Percentiles rank a stretch among this genome's conserved stretches.
Conservation (phyloP, 306 rosid species). For the Castanea crenata region DNA sequence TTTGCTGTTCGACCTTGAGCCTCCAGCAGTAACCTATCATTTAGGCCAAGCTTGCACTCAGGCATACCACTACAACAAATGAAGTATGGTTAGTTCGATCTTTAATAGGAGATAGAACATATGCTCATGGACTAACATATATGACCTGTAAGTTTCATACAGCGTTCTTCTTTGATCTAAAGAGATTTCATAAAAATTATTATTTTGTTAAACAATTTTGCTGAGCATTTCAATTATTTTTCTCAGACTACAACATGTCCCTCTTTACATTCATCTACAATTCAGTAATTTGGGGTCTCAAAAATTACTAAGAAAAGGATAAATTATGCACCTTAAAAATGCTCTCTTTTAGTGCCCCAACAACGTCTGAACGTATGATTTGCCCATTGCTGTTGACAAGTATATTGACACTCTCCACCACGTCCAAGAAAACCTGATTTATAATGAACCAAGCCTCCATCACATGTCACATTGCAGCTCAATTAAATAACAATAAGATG, state of each 20-base stretch:
- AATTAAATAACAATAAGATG: not conserved
- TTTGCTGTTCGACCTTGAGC: constrained; percentile 96
- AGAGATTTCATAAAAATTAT: no score
- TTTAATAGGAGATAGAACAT: not conserved
- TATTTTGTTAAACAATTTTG: no score
- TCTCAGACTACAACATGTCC: not conserved
- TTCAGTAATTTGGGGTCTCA: no score
- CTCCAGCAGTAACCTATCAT: constrained; percentile 84
- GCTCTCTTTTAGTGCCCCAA: constrained; percentile 99
- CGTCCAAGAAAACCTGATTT: constrained; percentile 94
- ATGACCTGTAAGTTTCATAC: no score
- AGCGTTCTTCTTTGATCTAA: no score
- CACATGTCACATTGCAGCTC: not conserved
- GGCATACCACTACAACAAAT: constrained; percentile 91
- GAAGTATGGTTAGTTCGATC: not conserved
- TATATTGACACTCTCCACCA: constrained; percentile 98
- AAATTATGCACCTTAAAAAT: constrained; percentile 27
- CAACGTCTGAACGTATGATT: constrained; percentile 94
- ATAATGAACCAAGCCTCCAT: not conserved
- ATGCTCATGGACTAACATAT: not conserved
- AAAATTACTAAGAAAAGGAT: not conserved
- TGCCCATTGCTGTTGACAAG: constrained; percentile 99
- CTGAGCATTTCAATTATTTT: not conserved
- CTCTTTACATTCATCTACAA: no score
- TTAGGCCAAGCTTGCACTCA: constrained; percentile 95